phyloP scores from a whole-genome alignment of 2,329 filamentous ascomycete species.

The Zymoseptoria tritici region DNA sequence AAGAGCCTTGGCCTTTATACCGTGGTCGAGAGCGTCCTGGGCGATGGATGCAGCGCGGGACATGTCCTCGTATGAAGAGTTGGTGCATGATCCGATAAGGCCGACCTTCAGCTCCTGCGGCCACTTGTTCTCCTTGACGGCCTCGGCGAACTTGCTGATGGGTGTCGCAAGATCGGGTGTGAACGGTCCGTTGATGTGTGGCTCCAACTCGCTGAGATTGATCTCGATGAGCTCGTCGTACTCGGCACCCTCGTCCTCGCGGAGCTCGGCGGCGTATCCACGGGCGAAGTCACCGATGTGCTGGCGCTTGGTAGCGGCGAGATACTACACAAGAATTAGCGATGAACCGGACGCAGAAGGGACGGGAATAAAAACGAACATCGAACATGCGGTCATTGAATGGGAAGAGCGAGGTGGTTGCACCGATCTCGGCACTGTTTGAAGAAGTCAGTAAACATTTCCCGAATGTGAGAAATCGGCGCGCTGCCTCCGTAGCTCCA shows the following conservation, averaged over 20 bases:
- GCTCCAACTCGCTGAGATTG: constrained; percentile 89
- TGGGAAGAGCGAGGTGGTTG: constrained; percentile 91
- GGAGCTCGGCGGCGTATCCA: constrained; percentile 75
- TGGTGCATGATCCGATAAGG: constrained; percentile 97
- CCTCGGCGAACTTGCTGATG: constrained; percentile 94
- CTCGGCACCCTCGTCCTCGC: constrained; percentile 80
- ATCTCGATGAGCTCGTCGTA: constrained; percentile 96
- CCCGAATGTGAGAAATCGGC: too few species aligned
- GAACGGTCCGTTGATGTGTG: constrained; percentile 98
- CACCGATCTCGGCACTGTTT: constrained; percentile 59
- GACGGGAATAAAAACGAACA: too few species aligned
- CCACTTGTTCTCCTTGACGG: constrained; percentile 91
- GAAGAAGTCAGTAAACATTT: not conserved
- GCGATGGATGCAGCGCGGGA: constrained; percentile 85
- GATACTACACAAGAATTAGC: too few species aligned
- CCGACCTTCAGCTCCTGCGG: constrained; percentile 94
- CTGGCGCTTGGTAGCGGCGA: constrained; percentile 80
- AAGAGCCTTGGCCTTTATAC: constrained; percentile 83
- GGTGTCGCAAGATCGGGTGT: constrained; percentile 96
- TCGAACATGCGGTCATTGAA: constrained; percentile 96
- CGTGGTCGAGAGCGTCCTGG: constrained; percentile 81
- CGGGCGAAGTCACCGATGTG: constrained; percentile 87
- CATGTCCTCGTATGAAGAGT: constrained; percentile 87
- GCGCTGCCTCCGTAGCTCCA: not conserved
- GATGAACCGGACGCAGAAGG: too few species aligned